Conservation (phyloP, 1,284 basidiomycete genomes). For the Coniophora puteana region DNA sequence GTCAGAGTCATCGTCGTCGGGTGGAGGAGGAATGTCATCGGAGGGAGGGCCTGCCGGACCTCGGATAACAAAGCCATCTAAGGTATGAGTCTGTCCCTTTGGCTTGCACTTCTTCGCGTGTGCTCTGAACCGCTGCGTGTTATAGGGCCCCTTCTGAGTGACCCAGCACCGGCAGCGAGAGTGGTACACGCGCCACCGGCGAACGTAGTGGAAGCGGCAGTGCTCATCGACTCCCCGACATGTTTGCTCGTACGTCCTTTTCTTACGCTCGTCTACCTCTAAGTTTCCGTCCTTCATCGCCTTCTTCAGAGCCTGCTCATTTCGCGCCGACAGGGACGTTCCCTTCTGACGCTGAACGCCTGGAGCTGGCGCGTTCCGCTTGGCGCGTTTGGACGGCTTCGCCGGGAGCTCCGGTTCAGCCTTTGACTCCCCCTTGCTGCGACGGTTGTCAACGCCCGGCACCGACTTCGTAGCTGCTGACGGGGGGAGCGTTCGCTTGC, state of each 20-base stretch:
- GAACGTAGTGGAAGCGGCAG: neutral
- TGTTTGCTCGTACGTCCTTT: neutral
- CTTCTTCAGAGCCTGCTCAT: neutral
- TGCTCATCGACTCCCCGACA: neutral
- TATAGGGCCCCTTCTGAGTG: neutral
- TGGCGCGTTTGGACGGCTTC: too few species aligned
- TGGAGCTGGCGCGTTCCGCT: too few species aligned
- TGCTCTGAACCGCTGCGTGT: neutral
- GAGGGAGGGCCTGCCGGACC: too few species aligned
- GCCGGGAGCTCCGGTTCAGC: neutral
- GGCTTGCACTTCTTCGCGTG: neutral
- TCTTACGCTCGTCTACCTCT: neutral
- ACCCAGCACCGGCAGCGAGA: neutral
- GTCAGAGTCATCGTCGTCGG: too few species aligned
- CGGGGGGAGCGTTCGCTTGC: neutral
- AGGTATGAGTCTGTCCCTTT: too few species aligned
- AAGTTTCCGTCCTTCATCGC: neutral
- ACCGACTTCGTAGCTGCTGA: neutral
- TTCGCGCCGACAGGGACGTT: neutral
- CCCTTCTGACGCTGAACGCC: too few species aligned
- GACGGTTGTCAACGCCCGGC: neutral
- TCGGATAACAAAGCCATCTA: too few species aligned
- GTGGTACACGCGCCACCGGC: neutral
- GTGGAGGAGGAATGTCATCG: too few species aligned
- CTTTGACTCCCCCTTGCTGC: neutral